Evolutionary conservation across 177 flowering plant genomes (phyloP), one percentile per base, ranked within the genome.

Genomic region (Telopea speciosissima): DNA sequence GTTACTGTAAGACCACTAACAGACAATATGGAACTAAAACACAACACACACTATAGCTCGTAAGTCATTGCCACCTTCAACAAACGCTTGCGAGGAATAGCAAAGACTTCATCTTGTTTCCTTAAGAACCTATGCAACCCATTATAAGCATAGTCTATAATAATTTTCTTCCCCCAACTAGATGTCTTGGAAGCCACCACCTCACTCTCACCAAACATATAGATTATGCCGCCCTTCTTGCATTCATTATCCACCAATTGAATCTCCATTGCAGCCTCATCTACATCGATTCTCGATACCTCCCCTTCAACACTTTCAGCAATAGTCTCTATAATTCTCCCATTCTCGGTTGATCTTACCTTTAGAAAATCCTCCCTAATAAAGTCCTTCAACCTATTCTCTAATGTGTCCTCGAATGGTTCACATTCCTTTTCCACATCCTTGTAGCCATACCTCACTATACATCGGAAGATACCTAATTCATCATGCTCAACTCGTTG

Each of bases 401-500:
- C 74, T 26, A 84, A 65, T 62, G 68, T 36, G 22, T 56, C 61
- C 71, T 84, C 85, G 31, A 84, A 80, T 1, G 79, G 72, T 42
- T 69, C 76, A 1, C 68, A 63, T 22, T 86, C 80, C 8, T 76
- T 73, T 8, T 68, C 76, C 33, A 54, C 63, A 62, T 86, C 89
- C 0, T 78, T 81, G 75, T 86, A 86, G 0, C 85, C 87, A 54
- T 83, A 86, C 58, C 89, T 79, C 31, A 83, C 86, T 0, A 82
- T 79, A 19, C 88, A 85, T 1, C 84, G 76, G 49, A 83, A 85
- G n/a, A 82, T 72, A 1, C 66, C 33, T 3, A 73, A 74, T 31
- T 79, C 82, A 3, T 45, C 68, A 0, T 81, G 86, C 22, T 72
- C 68, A 0, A 83, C 73, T n/a, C 79, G 65, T 5, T 81, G 79